Percentiles rank a stretch among this genome's conserved stretches.
phyloP scores from a whole-genome alignment of 345 rosid genomes.

The Euphorbia tirucalli region DNA sequence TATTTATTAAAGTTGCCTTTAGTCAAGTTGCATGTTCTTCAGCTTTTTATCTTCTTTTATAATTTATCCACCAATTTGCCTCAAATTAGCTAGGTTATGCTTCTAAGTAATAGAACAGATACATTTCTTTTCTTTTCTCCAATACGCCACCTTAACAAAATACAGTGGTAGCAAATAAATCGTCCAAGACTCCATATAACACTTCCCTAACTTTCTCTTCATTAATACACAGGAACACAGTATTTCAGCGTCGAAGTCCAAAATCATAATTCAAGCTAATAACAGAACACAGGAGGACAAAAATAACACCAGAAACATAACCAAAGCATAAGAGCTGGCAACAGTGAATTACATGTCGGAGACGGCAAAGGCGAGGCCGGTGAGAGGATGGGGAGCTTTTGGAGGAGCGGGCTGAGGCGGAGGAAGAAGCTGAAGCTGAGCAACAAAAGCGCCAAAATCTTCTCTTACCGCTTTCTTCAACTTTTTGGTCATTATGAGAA shows the following conservation, averaged over 20 bases:
- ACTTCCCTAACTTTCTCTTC: neutral
- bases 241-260: too few relatives aligned
- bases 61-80: neutral
- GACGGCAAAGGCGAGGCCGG: conserved; percentile 74
- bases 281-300: neutral
- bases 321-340: neutral
- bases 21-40: neutral
- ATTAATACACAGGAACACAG: neutral
- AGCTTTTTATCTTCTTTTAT: neutral
- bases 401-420: conserved; percentile 99
- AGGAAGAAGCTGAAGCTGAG: conserved; percentile 74
- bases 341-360: conserved; percentile 63
- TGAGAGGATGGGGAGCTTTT: conserved; percentile 95
- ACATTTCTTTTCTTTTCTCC: neutral
- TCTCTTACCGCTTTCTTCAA: conserved; percentile 60
- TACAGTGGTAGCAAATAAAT: neutral
- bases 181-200: neutral
- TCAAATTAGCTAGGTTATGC: neutral
- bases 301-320: neutral
- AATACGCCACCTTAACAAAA: neutral
- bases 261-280: neutral
- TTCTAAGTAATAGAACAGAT: too few relatives aligned
- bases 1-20: neutral
- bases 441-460: conserved; percentile 91
- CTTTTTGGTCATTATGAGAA: conserved; percentile 53